These are phyloP conservation scores for Austroboletus niveus DNA, from an alignment of 1,284 basidiomycete species.

Conservation along the genomic window DNA sequence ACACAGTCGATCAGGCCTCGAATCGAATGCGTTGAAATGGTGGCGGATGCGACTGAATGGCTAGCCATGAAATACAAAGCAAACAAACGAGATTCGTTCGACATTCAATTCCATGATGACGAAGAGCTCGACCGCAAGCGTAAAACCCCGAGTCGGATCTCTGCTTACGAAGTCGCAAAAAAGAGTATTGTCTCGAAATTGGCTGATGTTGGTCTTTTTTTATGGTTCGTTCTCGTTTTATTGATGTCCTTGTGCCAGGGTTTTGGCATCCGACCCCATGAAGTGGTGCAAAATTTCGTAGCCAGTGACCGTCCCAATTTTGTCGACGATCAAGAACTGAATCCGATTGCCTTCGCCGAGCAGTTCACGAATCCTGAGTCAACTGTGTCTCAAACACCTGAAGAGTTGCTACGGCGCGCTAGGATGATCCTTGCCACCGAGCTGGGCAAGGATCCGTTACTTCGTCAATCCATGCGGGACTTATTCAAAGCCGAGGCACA, in stretches of 20 bases:
- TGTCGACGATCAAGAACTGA: conserved; percentile 76
- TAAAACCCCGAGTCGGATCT: conserved; percentile 84
- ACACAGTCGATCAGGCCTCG: conserved; percentile 60
- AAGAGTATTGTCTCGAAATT: conserved; percentile 74
- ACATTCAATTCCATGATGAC: conserved; percentile 71
- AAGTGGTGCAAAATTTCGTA: conserved; percentile 80
- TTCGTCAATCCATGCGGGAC: conserved; percentile 79
- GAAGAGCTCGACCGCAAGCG: conserved; percentile 63
- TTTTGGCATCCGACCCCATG: conserved; percentile 76
- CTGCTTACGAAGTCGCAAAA: conserved; percentile 84
- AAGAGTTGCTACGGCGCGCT: conserved; percentile 71
- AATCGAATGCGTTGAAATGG: conserved; percentile 81
- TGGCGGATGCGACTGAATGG: conserved; percentile 93
- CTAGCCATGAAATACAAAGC: conserved; percentile 82
- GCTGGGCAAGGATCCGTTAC: conserved; percentile 88
- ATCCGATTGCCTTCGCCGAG: conserved; percentile 72
- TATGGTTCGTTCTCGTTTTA: conserved; percentile 5
- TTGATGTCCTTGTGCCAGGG: conserved; percentile 44
- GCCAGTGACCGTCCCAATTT: conserved; percentile 59
- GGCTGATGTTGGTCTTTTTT: conserved; percentile 57
- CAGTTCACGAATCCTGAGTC: conserved; percentile 73
- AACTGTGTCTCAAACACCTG: conserved; percentile 50
- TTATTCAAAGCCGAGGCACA: conserved; percentile 76
- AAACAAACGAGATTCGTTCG: conserved; percentile 62
- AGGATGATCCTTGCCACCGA: conserved; percentile 89